phyloP scores from a whole-genome alignment of 1,139 yeast genomes.

The Protomyces macrosporus region DNA sequence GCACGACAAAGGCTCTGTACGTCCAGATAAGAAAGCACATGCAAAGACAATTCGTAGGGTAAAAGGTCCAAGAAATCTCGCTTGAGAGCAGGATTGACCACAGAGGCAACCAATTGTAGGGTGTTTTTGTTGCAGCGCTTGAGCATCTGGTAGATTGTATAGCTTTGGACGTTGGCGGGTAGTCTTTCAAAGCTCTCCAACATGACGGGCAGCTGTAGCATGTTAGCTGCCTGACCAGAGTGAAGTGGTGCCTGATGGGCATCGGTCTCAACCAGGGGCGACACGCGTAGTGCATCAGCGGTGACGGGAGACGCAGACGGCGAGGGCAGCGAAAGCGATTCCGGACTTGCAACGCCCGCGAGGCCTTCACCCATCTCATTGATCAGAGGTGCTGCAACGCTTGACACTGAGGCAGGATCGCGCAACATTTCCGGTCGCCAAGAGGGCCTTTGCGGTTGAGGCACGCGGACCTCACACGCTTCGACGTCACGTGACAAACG shows the following conservation, averaged over 20 bases:
- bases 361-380: no score
- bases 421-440: no score
- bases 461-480: no score
- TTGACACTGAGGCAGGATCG: no score
- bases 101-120: slow-evolving; percentile 59
- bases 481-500: no score
- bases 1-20: slow-evolving; percentile 57
- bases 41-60: slow-evolving; percentile 71
- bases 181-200: slow-evolving; percentile 38
- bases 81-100: slow-evolving; percentile 56
- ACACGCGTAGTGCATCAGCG: slow-evolving; percentile 4
- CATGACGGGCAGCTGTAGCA: slow-evolving; percentile 36
- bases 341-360: slow-evolving; percentile 7
- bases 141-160: slow-evolving; percentile 53
- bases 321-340: slow-evolving; percentile 35
- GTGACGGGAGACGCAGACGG: slow-evolving; percentile 37
- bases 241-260: neutral
- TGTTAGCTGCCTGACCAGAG: slow-evolving; percentile 14
- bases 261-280: no score
- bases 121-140: slow-evolving; percentile 62
- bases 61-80: slow-evolving; percentile 66
- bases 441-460: no score
- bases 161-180: slow-evolving; percentile 36
- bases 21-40: slow-evolving; percentile 65
- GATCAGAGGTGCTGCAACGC: no score